phyloP scores from a whole-genome alignment of 192 early-diverging fungal species.

The Anaeromyces robustus region DNA sequence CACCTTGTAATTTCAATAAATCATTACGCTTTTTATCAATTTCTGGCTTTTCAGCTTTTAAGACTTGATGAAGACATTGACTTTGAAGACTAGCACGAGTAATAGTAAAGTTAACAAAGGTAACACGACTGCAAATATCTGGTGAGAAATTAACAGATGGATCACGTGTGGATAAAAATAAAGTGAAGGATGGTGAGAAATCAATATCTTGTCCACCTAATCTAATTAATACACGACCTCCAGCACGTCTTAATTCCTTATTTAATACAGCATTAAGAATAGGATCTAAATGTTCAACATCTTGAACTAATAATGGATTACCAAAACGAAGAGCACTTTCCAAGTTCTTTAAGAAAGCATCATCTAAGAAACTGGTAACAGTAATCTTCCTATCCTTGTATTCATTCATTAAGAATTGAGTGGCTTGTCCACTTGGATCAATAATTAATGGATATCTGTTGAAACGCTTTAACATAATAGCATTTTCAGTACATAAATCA shows the following conservation, averaged over 20 bases:
- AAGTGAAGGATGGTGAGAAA: conserved; percentile 91
- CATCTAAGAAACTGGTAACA: conserved; percentile 93
- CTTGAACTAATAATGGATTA: conserved; percentile 90
- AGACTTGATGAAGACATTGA: conserved; percentile 91
- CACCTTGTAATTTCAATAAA: conserved; percentile 85
- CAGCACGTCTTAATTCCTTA: conserved; percentile 87
- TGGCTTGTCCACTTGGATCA: conserved; percentile 90
- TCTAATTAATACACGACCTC: conserved; percentile 85
- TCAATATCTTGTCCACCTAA: conserved; percentile 97
- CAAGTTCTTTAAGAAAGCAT: conserved; percentile 69
- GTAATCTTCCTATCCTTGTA: conserved; percentile 78
- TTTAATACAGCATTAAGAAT: conserved; percentile 97
- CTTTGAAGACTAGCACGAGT: conserved; percentile 89
- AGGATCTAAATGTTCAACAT: conserved; percentile 93
- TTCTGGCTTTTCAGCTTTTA: conserved; percentile 90
- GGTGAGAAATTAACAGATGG: conserved; percentile 87
- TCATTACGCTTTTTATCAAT: conserved; percentile 85
- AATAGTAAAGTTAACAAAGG: conserved; percentile 98
- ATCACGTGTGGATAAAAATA: conserved; percentile 89
- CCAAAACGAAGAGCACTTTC: conserved; percentile 97
- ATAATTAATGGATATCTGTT: conserved; percentile 96
- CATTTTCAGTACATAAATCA: conserved; percentile 93
- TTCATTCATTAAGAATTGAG: conserved; percentile 69
- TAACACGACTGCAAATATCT: conserved; percentile 90
- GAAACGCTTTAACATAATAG: conserved; percentile 86